phyloP scores from a whole-genome alignment of 768 basidiomycete species.

The Serendipita indica region DNA sequence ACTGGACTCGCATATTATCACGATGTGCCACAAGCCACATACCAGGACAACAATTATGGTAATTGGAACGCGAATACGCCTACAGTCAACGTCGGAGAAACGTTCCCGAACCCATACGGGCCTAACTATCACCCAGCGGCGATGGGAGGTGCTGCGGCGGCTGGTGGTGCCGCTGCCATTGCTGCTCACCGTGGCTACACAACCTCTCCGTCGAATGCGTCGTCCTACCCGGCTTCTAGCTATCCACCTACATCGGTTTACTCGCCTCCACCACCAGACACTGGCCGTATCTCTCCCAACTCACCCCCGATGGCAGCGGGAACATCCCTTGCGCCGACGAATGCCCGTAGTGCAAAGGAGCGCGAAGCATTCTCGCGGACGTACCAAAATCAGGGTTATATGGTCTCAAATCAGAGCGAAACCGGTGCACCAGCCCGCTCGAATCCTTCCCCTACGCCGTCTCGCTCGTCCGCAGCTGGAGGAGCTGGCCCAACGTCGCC shows the following conservation, averaged over 20 bases:
- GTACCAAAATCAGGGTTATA: background rate
- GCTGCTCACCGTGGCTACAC: background rate
- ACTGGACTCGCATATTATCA: background rate
- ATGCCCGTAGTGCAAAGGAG: background rate
- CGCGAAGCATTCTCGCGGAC: slow-evolving; percentile 5
- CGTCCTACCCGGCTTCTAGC: background rate
- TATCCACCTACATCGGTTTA: background rate
- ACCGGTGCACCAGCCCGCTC: background rate
- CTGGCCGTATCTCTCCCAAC: background rate
- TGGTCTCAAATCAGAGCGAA: background rate
- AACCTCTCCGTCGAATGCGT: background rate
- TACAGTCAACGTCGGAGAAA: background rate
- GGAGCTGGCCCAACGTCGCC: slow-evolving; percentile 8
- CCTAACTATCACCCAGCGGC: background rate
- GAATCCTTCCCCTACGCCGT: slow-evolving; percentile 1
- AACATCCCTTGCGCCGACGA: background rate
- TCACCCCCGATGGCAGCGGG: background rate
- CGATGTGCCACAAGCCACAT: background rate
- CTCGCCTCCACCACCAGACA: background rate
- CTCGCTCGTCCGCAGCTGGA: background rate
- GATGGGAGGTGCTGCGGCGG: background rate
- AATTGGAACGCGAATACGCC: background rate
- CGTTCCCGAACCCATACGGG: background rate
- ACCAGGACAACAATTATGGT: background rate
- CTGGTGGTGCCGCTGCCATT: background rate